A percentile compares a stretch with the other conserved stretches of the same genome.
Evolutionary conservation across 2,329 filamentous ascomycete genomes (phyloP).

Genomic region (Penicillium sp.): DNA sequence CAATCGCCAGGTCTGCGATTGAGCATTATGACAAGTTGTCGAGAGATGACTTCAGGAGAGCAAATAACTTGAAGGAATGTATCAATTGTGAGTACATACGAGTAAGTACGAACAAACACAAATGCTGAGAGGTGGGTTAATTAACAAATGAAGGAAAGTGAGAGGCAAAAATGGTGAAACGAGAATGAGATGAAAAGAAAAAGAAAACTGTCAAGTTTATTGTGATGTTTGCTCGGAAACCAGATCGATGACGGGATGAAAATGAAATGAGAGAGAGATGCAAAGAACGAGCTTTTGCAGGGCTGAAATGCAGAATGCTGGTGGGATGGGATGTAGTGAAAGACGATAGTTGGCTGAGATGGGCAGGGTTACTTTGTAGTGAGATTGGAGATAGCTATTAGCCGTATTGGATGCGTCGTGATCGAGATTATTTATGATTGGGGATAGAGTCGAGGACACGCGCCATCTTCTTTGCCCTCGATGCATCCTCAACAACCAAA

Average conservation of each 20-base stretch:
- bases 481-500: constrained; percentile 65
- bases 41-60: neutral
- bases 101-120: neutral
- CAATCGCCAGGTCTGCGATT: constrained; percentile 3
- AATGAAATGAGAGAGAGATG: constrained; percentile 3
- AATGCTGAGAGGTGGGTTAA: neutral
- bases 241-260: constrained; percentile 1
- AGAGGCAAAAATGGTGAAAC: neutral
- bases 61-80: neutral
- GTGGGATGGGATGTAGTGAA: neutral
- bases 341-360: neutral
- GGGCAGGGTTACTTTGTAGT: neutral
- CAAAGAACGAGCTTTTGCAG: constrained; percentile 16
- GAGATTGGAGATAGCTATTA: neutral
- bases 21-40: constrained; percentile 5
- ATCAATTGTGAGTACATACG: neutral
- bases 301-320: constrained; percentile 20
- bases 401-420: constrained; percentile 1
- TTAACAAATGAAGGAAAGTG: neutral
- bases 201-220: neutral
- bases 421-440: constrained; percentile 9
- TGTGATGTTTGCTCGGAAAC: neutral
- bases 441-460: constrained; percentile 34
- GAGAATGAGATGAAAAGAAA: neutral
- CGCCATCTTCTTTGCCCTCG: constrained; percentile 66